Evolutionary conservation across 2,329 filamentous ascomycete species (phyloP).

Genomic region (Leptographium galeiforme): DNA sequence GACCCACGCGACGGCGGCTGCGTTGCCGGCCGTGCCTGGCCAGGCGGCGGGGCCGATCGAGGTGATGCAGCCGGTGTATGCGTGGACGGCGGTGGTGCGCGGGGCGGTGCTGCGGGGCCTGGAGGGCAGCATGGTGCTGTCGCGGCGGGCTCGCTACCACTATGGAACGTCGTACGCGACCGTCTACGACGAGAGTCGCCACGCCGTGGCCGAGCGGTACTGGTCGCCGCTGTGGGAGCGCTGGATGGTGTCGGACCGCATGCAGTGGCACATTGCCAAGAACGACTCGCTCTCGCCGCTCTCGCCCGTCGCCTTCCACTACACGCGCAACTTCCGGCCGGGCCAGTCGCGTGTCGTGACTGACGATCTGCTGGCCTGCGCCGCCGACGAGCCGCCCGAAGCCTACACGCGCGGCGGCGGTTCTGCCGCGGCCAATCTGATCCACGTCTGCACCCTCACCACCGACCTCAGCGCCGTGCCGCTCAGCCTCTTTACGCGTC

Average conservation of each 20-base stretch:
- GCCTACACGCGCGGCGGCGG: conserved; percentile 33
- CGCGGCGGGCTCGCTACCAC: conserved; percentile 58
- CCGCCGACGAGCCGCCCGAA: conserved; percentile 50
- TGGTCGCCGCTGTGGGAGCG: conserved; percentile 70
- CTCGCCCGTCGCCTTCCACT: conserved; percentile 67
- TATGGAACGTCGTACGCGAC: conserved; percentile 75
- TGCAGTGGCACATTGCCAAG: conserved; percentile 79
- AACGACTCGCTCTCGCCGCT: conserved; percentile 64
- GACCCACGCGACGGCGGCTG: conserved; percentile 38
- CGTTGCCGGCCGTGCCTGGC: neutral
- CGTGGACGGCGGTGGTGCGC: conserved; percentile 69
- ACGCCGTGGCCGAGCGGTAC: conserved; percentile 59
- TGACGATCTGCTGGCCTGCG: conserved; percentile 67
- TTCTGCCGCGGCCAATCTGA: conserved; percentile 30
- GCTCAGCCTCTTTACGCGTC: conserved; percentile 55
- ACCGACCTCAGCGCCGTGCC: conserved; percentile 68
- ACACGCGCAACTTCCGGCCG: conserved; percentile 71
- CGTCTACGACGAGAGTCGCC: conserved; percentile 63
- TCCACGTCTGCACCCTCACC: conserved; percentile 67
- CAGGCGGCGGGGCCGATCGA: conserved; percentile 47
- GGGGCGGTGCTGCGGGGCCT: conserved; percentile 63
- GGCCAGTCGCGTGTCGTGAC: conserved; percentile 66
- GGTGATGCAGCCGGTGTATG: conserved; percentile 71
- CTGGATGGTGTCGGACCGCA: conserved; percentile 72
- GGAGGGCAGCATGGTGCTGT: conserved; percentile 69